Evolutionary conservation across 1,139 yeast species (phyloP).

Genomic region (Taphrina sp.): DNA sequence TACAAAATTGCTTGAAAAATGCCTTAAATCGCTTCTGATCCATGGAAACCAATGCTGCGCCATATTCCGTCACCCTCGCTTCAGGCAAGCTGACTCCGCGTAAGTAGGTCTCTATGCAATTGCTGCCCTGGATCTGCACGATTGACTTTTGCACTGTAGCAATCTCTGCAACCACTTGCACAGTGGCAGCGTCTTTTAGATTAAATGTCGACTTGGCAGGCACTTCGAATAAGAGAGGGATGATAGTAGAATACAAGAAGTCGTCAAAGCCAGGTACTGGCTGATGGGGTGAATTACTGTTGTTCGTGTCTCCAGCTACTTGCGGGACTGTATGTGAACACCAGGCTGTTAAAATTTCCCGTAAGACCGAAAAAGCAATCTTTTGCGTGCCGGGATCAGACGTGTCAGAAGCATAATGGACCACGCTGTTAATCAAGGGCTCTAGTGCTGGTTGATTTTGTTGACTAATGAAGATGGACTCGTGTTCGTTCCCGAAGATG

Average conservation of each 20-base stretch:
- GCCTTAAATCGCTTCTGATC: constrained; percentile 31
- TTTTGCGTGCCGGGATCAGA: constrained; percentile 58
- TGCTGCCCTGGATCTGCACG: constrained; percentile 9
- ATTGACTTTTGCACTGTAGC: constrained; percentile 63
- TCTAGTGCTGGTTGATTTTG: constrained; percentile 59
- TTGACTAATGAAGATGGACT: constrained; percentile 70
- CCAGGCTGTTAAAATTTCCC: constrained; percentile 53
- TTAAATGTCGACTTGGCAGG: constrained; percentile 72
- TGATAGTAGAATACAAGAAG: constrained; percentile 64
- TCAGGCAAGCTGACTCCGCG: constrained; percentile 14
- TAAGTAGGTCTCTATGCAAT: constrained; percentile 8
- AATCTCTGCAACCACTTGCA: constrained; percentile 71
- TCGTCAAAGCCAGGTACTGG: constrained; percentile 63
- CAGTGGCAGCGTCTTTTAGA: constrained; percentile 73
- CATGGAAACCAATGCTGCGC: constrained; percentile 18
- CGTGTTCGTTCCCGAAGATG: constrained; percentile 70
- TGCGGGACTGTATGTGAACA: constrained; percentile 15
- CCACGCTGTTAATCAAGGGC: constrained; percentile 60
- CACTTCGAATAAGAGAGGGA: constrained; percentile 71
- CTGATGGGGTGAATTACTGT: constrained; percentile 42
- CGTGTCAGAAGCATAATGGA: constrained; percentile 64
- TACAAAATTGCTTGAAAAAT: constrained; percentile 19
- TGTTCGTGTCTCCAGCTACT: constrained; percentile 4
- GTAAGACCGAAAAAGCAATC: constrained; percentile 66
- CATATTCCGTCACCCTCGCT: constrained; percentile 11